These are phyloP conservation scores for Auricularia sp. DNA, from an alignment of 768 basidiomycete species.

Conservation along the genomic window DNA sequence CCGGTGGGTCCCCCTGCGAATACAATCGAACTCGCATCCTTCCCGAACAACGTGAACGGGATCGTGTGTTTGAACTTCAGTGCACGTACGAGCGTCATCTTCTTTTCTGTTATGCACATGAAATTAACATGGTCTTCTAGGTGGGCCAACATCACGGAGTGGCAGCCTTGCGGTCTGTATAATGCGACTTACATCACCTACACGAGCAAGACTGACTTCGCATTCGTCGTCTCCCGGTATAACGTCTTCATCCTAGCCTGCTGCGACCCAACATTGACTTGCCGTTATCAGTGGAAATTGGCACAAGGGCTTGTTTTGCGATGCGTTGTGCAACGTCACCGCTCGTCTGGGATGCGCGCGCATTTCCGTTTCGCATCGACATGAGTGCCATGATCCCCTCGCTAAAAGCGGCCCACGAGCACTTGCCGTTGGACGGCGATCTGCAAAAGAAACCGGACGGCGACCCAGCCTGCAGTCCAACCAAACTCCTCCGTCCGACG, in stretches of 20 bases:
- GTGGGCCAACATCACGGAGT: conserved; percentile 69
- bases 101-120: too few relatives aligned
- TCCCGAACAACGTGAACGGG: too few relatives aligned
- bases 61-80: too few relatives aligned
- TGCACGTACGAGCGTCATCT: too few relatives aligned
- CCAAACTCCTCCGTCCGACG: background rate
- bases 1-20: too few relatives aligned
- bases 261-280: background rate
- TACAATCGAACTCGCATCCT: too few relatives aligned
- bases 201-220: conserved; percentile 43
- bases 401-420: background rate
- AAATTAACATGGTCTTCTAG: conserved; percentile 23
- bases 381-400: background rate
- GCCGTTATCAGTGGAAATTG: conserved; percentile 52
- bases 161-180: conserved; percentile 55
- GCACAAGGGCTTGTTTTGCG: conserved; percentile 63
- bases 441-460: background rate
- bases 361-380: background rate
- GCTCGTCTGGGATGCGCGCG: background rate
- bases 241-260: conserved; percentile 6
- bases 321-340: conserved; percentile 32
- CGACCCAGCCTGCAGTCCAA: background rate
- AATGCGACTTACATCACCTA: conserved; percentile 75
- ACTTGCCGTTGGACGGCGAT: background rate
- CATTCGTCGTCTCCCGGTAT: conserved; percentile 75